These are phyloP conservation scores for Rhododendron molle DNA, from an alignment of 148 eudicot species.

Conservation along the genomic window DNA sequence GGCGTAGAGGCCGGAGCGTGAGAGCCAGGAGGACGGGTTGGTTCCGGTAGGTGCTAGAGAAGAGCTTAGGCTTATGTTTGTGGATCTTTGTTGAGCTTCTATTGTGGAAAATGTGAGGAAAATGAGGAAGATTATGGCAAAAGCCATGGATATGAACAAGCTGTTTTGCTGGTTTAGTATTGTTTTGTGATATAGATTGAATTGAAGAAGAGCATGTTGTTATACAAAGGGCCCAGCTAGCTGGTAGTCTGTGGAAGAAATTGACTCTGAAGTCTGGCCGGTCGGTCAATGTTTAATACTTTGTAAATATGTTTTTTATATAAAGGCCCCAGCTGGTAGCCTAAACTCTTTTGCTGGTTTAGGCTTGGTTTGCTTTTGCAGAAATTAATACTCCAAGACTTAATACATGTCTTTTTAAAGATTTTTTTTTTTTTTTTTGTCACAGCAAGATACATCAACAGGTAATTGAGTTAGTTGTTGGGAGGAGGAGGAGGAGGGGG, in stretches of 20 bases:
- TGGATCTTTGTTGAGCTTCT: neutral
- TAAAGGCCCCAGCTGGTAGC: too few species aligned
- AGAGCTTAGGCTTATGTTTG: slow-evolving; percentile 4
- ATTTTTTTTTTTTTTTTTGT: too few species aligned
- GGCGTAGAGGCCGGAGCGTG: slow-evolving; percentile 21
- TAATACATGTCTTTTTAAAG: too few species aligned
- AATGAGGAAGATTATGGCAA: neutral
- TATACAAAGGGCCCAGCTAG: neutral
- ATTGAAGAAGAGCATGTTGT: neutral
- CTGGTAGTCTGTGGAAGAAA: neutral
- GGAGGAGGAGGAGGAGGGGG: too few species aligned
- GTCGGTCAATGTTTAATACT: neutral
- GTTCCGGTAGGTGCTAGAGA: slow-evolving; percentile 5
- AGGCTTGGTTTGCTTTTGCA: too few species aligned
- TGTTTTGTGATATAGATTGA: neutral
- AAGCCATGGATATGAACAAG: neutral
- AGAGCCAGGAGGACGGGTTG: neutral
- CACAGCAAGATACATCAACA: too few species aligned
- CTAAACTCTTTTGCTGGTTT: too few species aligned
- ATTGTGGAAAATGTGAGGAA: neutral
- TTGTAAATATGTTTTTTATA: too few species aligned
- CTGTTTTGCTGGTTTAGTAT: neutral
- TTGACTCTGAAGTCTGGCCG: neutral
- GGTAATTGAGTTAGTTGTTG: too few species aligned
- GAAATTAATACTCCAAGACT: too few species aligned